Evolutionary conservation across 225 moss, liverwort and hornwort genomes (phyloP), one percentile per base, ranked within the genome.

Genomic region (Thuidium tamariscinum): DNA sequence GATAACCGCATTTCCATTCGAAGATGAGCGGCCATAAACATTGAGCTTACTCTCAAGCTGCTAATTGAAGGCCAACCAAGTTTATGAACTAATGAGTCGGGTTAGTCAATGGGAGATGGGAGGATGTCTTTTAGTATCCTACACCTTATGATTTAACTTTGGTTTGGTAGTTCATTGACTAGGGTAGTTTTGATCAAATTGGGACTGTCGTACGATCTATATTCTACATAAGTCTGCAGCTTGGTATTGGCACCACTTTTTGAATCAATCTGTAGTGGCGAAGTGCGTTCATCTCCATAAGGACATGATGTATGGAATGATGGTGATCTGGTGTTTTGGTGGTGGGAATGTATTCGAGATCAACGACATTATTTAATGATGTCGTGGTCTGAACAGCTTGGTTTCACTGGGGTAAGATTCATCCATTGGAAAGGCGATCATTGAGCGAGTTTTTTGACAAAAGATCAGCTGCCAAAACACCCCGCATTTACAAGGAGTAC

Each of bases 401-500:
- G 98, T 98, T 98, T 89, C 87, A 86, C 19, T 98, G 98, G 98
- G 92, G 86, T 74, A 96, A 92, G 88, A 92, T 98, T 49, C 95
- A 96, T 78, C 88, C 90, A 55, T 80, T 95, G 79, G 98, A 98
- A 92, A 92, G 95, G 61, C 89, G 94, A 46, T 85, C 93, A 60
- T 79, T 98, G 92, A 90, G 91, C 88, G 66, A 81, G 74, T 49
- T 98, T 90, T 98, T 98, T 86, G 95, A 98, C 85, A 95, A 93
- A 44, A 93, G 94, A 89, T 94, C 98, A 42, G 90, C 92, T 37
- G 93, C 96, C 55, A 98, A 95, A 93, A 96, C 96, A n/a, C 94
- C 96, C 11, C 93, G 95, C 83, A 96, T 98, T 61, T 98, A 98
- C 91, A 96, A 95, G 86, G 98, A 98, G 89, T 96, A 98, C 88